These are phyloP conservation scores for Allodekkera sacchari DNA, from an alignment of 805 yeast species.

Conservation along the genomic window DNA sequence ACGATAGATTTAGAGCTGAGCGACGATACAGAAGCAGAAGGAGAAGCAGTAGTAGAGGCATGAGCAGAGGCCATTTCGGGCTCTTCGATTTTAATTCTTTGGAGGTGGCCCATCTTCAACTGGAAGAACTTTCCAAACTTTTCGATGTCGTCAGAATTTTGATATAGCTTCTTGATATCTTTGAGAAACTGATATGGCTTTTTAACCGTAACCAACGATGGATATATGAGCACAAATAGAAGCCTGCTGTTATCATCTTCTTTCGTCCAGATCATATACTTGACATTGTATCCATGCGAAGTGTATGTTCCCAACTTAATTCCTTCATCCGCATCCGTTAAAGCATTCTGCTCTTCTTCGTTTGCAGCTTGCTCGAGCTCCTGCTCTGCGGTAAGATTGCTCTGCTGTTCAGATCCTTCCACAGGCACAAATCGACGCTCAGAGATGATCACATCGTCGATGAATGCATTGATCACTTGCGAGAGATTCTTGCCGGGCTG, in stretches of 20 bases:
- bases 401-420: slow-evolving; percentile 13
- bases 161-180: slow-evolving; percentile 15
- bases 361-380: slow-evolving; percentile 10
- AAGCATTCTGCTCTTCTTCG: slow-evolving; percentile 15
- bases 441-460: slow-evolving; percentile 40
- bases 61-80: too few species aligned
- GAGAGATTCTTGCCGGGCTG: slow-evolving; percentile 31
- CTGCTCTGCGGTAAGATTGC: slow-evolving; percentile 7
- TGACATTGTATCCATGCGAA: slow-evolving; percentile 35
- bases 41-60: too few species aligned
- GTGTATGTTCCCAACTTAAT: slow-evolving; percentile 21
- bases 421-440: slow-evolving; percentile 23
- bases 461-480: slow-evolving; percentile 36
- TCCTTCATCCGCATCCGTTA: slow-evolving; percentile 15
- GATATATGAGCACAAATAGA: slow-evolving; percentile 35
- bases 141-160: slow-evolving; percentile 18
- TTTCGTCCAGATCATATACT: slow-evolving; percentile 31
- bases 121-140: slow-evolving; percentile 32
- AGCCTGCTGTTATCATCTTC: slow-evolving; percentile 25
- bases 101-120: slow-evolving; percentile 25
- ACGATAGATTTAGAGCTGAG: too few species aligned
- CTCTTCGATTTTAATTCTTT: too few species aligned
- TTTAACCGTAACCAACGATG: slow-evolving; percentile 27
- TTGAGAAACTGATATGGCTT: slow-evolving; percentile 22
- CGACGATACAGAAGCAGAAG: too few species aligned